Evolutionary conservation across 192 early-diverging fungal species (phyloP), one percentile per base, ranked within the genome.

Genomic region (Backusella parvicylindrica): DNA sequence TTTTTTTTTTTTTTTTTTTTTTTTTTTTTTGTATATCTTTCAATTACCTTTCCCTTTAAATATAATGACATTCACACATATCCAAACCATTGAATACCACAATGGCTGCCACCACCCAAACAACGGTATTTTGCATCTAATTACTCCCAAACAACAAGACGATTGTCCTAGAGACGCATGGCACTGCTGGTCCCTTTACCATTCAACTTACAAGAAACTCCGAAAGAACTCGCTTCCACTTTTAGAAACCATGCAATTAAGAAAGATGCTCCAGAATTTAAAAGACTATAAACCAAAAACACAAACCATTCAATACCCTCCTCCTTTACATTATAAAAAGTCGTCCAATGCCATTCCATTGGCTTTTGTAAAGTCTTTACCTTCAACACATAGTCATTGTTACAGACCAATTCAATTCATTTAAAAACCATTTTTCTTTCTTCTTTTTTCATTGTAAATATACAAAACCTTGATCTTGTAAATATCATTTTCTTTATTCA

Each of bases 361-460:
- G 11, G 18, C 53, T 60, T 60, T 60, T 60, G 53, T 60, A 60
- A 60, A 28, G 53, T 60, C 53, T 11, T 60, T 60, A 26, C 53
- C 53, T 26, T 60, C 53, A 26, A 60, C 53, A 4, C 53, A 60
- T 12, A 60, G 53, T 60, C 53, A 60, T 26, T 60, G 53, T 23
- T 60, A 60, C 26, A 60, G 64, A 60, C 53, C 53, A 0, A 60
- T 60, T 60, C 53, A 60, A 28, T 60, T 26, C 28, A 60, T 60
- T 26, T 60, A 30, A 28, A 1, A 21, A 5, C 1, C 50, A 56
- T 26, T 47, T 15, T 21, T 56, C 18, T 56, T 11, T 38, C 37
- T 38, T 38, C 11, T 4, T 38, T 38, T 1, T 1, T 38, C 4
- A 77, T 90, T 93, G 75, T 89, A 81, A 47, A 87, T 81, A 76